Base-by-base conservation (phyloP, 148 eudicot species). In the Dianthus caryophyllus region DNA sequence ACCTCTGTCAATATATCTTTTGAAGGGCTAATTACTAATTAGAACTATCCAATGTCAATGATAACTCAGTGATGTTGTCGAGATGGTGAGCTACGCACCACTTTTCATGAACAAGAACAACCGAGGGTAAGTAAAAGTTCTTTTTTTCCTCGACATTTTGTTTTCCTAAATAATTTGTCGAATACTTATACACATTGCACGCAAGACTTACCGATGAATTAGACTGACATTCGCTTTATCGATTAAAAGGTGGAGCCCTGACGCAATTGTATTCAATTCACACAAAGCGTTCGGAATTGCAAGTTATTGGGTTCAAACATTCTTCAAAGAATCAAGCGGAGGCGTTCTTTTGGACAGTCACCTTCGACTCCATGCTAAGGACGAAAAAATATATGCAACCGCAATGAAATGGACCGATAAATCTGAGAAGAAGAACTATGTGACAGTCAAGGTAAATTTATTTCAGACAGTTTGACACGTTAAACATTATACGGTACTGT, bases 301-400 rank as follows among this genome's bases (percentile, higher is more conserved):
- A 21, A 87, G 88, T 66, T 88, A 85, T 70, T 91, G 96, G 93
- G 86, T 91, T 80, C 97, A 85, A n/a, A n/a, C n/a, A n/a, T n/a
- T n/a, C n/a, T n/a, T n/a, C n/a, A n/a, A n/a, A n/a, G n/a, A n/a
- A n/a, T n/a, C n/a, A n/a, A n/a, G n/a, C n/a, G n/a, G n/a, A n/a
- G n/a, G n/a, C n/a, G n/a, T n/a, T n/a, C n/a, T n/a, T n/a, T n/a
- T n/a, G n/a, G n/a, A n/a, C n/a, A n/a, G n/a, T n/a, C n/a, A n/a
- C n/a, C n/a, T n/a, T n/a, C n/a, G n/a, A n/a, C n/a, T n/a, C n/a
- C n/a, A n/a, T n/a, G n/a, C n/a, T n/a, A n/a, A n/a, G n/a, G n/a
- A n/a, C n/a, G n/a, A n/a, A n/a, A n/a, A n/a, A n/a, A n/a, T n/a
- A n/a, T n/a, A n/a, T n/a, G n/a, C n/a, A n/a, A n/a, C n/a, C n/a